Conservation (phyloP, 768 basidiomycete genomes). For the Mycena alexandri region DNA sequence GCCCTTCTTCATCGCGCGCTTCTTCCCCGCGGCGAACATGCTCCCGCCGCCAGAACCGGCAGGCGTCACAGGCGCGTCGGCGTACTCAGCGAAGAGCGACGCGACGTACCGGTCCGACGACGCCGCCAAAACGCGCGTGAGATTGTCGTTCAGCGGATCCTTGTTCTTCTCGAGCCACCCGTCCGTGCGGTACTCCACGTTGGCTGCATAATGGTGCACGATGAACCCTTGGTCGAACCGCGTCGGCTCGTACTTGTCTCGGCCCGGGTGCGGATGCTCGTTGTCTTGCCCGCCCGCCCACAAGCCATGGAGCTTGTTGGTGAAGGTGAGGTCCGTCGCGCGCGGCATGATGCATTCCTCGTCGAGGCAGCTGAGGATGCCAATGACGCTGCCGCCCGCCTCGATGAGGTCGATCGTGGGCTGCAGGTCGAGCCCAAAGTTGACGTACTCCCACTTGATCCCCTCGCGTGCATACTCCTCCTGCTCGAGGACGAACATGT, state of each 20-base stretch:
- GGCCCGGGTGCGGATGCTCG: constrained; percentile 76
- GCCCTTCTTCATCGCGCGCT: constrained; percentile 89
- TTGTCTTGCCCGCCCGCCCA: constrained; percentile 72
- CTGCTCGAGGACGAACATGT: constrained; percentile 99
- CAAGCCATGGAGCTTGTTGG: constrained; percentile 86
- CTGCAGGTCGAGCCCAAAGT: constrained; percentile 97
- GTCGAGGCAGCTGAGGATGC: constrained; percentile 92
- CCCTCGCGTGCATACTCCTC: constrained; percentile 97
- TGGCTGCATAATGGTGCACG: constrained; percentile 95
- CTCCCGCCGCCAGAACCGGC: constrained; percentile 50
- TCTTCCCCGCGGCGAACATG: constrained; percentile 68
- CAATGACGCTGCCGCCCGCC: constrained; percentile 81
- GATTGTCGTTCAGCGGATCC: constrained; percentile 96
- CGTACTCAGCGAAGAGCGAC: constrained; percentile 86
- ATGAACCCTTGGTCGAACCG: constrained; percentile 96
- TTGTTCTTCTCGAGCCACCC: constrained; percentile 99
- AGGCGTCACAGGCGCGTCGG: constrained; percentile 54
- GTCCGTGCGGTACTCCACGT: constrained; percentile 94
- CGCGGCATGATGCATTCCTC: constrained; percentile 99
- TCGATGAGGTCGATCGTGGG: constrained; percentile 99
- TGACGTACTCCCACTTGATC: constrained; percentile 98
- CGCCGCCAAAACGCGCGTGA: constrained; percentile 87
- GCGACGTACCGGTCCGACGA: constrained; percentile 89
- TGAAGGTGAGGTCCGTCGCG: constrained; percentile 94
- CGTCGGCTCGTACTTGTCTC: constrained; percentile 86